These are phyloP conservation scores for Rhizoctonia solani DNA, from an alignment of 1,284 basidiomycete species.

Conservation along the genomic window DNA sequence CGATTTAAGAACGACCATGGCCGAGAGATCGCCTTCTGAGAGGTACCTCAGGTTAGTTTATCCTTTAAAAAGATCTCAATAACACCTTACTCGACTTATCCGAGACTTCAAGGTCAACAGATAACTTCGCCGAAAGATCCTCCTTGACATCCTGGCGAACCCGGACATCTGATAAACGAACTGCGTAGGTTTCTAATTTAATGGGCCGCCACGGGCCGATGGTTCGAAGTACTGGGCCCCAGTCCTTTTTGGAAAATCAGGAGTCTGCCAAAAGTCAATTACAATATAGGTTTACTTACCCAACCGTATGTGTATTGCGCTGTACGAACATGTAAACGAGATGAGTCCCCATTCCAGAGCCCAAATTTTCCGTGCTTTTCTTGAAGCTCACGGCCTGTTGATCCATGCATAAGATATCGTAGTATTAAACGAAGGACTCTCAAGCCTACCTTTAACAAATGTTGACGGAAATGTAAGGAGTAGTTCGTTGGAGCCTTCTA, in stretches of 20 bases:
- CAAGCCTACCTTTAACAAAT: conserved; percentile 61
- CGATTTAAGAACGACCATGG: conserved; percentile 55
- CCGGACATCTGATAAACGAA: conserved; percentile 64
- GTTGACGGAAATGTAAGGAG: conserved; percentile 73
- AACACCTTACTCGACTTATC: conserved; percentile 38
- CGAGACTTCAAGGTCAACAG: conserved; percentile 35
- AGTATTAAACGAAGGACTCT: conserved; percentile 17
- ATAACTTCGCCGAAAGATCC: conserved; percentile 44
- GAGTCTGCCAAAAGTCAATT: background rate
- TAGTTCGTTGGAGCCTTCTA: conserved; percentile 66
- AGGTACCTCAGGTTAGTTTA: background rate
- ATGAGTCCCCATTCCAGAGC: conserved; percentile 87
- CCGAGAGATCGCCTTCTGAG: conserved; percentile 41
- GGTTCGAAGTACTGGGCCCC: conserved; percentile 81
- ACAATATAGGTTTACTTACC: background rate
- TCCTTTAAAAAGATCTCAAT: background rate
- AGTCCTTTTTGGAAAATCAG: conserved; percentile 72
- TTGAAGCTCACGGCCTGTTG: conserved; percentile 67
- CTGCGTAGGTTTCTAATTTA: conserved; percentile 65
- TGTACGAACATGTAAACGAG: conserved; percentile 83
- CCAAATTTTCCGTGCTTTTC: conserved; percentile 61
- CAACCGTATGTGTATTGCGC: conserved; percentile 75
- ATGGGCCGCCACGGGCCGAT: conserved; percentile 81
- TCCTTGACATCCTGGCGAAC: conserved; percentile 48
- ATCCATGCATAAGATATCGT: background rate